A percentile compares a stretch with the other conserved stretches of the same genome.
Conservation (phyloP, 2,329 filamentous ascomycete species). For the Polychaeton citri region DNA sequence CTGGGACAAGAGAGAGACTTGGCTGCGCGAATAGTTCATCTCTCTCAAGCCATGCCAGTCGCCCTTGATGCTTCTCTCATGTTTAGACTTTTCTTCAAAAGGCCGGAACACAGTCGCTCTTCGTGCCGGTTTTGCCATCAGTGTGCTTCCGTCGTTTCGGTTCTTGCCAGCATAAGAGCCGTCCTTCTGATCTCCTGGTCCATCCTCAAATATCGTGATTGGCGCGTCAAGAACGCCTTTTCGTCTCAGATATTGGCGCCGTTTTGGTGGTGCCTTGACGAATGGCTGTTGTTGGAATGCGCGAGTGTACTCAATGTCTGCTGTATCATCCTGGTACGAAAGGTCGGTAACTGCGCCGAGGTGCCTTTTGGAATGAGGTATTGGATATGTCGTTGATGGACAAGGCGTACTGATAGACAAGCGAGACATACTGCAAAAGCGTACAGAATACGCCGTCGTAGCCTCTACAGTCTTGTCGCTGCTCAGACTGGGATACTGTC, state of each 20-base stretch:
- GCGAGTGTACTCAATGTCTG: constrained; percentile 19
- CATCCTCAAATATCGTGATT: constrained; percentile 21
- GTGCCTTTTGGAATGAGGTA: neutral
- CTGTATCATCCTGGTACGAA: constrained; percentile 14
- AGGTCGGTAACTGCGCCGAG: constrained; percentile 2
- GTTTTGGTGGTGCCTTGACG: constrained; percentile 13
- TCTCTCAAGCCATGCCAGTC: neutral
- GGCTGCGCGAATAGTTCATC: too few species aligned
- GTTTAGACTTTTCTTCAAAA: constrained; percentile 1
- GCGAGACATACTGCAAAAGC: too few species aligned
- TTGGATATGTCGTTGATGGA: constrained; percentile 9
- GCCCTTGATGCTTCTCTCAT: constrained; percentile 1
- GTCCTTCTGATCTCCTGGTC: constrained; percentile 15
- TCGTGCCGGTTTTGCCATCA: constrained; percentile 15
- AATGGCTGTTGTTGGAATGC: constrained; percentile 15
- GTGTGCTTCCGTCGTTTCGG: constrained; percentile 7
- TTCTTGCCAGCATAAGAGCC: constrained; percentile 2
- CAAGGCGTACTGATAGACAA: constrained; percentile 15
- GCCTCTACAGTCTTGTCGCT: too few species aligned
- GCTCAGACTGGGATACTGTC: too few species aligned
- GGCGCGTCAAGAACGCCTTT: constrained; percentile 10
- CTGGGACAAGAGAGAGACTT: constrained; percentile 3
- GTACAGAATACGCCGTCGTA: too few species aligned
- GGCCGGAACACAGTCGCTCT: constrained; percentile 5
- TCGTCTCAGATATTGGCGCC: constrained; percentile 10